Evolutionary conservation across 768 basidiomycete genomes (phyloP), one percentile per base, ranked within the genome.

Genomic region (Xerocomellus chrysenteron): DNA sequence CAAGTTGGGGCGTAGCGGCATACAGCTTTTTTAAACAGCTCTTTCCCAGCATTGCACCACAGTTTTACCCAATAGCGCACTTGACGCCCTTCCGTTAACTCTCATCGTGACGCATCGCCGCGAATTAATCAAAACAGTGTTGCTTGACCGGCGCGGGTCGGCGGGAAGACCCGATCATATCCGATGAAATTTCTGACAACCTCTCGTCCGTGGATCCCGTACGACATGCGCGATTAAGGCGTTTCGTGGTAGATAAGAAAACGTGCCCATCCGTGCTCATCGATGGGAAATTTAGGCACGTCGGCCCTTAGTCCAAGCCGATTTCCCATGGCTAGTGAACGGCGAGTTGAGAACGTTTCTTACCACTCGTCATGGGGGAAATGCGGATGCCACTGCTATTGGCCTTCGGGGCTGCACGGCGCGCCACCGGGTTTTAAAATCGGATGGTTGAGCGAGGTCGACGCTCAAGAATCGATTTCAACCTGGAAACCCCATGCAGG

Each of bases 311-410:
- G 21, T 21, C 21, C 21, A 21, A 21, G 2, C 21, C 2, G 1
- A 6, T 36, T 24, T 52, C 46, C 28, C 10, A 11, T 32, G 6
- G 10, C 45, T 21, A 42, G 41, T 28, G 33, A 36, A 37, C 28
- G 42, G 13, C 17, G 12, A 19, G 36, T 17, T 49, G 48, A 32
- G 48, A 51, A 33, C 21, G 9, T 21, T 12, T 7, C 28, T 30
- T 30, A 6, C 8, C 28, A 9, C 7, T 5, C 13, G 24, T 36
- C 32, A 24, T 35, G 41, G 24, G 11, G 21, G 33, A 47, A 47
- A 4, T 24, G 44, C 17, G 44, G 19, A 19, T 11, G 37, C 60
- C 54, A 51, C 37, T 49, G 57, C 64, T 17, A 66, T 57, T 63
- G 64, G 64, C 7, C 21, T 37, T 33, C 45, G 42, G 54, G 21